A percentile compares a stretch with the other conserved stretches of the same genome.
Evolutionary conservation across 768 basidiomycete genomes (phyloP).

Genomic region (Kwoniella sp.): DNA sequence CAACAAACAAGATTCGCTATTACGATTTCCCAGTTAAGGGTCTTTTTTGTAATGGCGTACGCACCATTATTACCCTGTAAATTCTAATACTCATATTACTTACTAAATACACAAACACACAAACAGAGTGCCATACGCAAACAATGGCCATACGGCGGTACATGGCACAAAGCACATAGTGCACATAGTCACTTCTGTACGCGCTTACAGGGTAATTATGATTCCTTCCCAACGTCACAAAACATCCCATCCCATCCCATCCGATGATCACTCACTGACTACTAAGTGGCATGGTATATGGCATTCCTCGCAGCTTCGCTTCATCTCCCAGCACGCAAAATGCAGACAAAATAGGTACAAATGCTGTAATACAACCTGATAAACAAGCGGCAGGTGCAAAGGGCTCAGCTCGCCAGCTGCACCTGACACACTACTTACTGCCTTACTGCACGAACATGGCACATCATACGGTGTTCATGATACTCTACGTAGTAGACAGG

Average conservation of each 20-base stretch:
- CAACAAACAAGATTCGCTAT: neutral
- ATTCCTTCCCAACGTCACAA: conserved; percentile 1
- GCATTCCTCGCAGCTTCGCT: neutral
- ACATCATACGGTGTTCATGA: neutral
- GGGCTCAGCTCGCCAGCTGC: neutral
- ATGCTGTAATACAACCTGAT: neutral
- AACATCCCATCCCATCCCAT: neutral
- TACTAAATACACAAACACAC: no score
- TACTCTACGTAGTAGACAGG: no score
- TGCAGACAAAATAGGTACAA: no score
- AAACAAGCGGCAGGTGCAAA: neutral
- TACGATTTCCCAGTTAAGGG: neutral
- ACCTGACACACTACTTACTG: no score
- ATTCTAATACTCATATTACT: no score
- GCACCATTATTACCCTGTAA: no score
- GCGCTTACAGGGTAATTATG: neutral
- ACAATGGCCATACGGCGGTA: no score
- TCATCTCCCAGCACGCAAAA: no score
- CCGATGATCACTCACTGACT: neutral
- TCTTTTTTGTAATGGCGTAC: no score
- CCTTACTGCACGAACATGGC: no score
- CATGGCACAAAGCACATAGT: neutral
- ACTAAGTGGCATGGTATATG: no score
- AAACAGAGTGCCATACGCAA: neutral
- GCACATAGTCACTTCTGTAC: no score